Percentiles rank a stretch among this genome's conserved stretches.
phyloP scores from a whole-genome alignment of 2,329 filamentous ascomycete genomes.

The Fusarium kyushuense region DNA sequence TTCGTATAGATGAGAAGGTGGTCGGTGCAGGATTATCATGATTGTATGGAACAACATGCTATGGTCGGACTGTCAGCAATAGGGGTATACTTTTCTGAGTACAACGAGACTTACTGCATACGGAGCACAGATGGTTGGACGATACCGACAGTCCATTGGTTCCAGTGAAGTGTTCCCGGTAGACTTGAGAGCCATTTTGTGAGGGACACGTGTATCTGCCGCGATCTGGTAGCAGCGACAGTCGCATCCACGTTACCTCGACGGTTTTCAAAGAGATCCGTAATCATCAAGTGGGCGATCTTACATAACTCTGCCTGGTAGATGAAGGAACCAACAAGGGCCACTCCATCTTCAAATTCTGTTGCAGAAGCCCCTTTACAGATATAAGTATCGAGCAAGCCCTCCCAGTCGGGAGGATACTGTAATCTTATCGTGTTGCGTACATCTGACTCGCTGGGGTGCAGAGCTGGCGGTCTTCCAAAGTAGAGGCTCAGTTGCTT shows the following conservation, averaged over 20 bases:
- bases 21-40: slow-evolving; percentile 65
- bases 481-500: slow-evolving; percentile 66
- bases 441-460: slow-evolving; percentile 63
- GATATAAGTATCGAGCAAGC: slow-evolving; percentile 62
- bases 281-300: slow-evolving; percentile 63
- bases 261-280: slow-evolving; percentile 63
- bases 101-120: slow-evolving; percentile 54
- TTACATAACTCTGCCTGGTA: slow-evolving; percentile 62
- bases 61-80: slow-evolving; percentile 27
- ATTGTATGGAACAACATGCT: slow-evolving; percentile 63
- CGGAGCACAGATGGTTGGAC: slow-evolving; percentile 61
- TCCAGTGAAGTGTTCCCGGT: slow-evolving; percentile 63
- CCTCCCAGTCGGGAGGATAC: slow-evolving; percentile 62
- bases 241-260: slow-evolving; percentile 56
- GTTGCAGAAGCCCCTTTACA: slow-evolving; percentile 58
- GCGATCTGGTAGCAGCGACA: slow-evolving; percentile 57
- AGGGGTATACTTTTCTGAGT: neutral
- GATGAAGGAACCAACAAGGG: slow-evolving; percentile 59
- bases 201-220: slow-evolving; percentile 60
- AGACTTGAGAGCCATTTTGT: slow-evolving; percentile 61
- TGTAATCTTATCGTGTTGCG: slow-evolving; percentile 61
- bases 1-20: slow-evolving; percentile 58
- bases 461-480: slow-evolving; percentile 62
- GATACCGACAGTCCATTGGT: slow-evolving; percentile 62
- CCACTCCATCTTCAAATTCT: slow-evolving; percentile 60